Conservation (phyloP, 1,284 basidiomycete genomes). For the Cutaneotrichosporon cyanovorans region DNA sequence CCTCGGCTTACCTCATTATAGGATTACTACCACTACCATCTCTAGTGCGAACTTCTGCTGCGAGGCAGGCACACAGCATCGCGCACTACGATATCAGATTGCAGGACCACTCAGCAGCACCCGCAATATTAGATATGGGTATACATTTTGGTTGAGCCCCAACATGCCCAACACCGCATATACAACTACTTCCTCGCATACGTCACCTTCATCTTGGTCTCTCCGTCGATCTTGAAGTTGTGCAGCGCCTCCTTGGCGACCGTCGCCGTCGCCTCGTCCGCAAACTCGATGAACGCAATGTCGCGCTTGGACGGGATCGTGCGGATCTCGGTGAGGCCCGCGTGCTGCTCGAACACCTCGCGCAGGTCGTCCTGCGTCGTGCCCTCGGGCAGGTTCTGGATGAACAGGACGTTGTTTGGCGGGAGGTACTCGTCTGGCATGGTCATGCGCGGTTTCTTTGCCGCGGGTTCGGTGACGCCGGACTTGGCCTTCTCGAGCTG, state of each 20-base stretch:
- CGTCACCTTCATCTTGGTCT: constrained; percentile 15
- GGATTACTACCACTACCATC: too few species aligned
- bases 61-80: too few species aligned
- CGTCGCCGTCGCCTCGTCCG: constrained; percentile 80
- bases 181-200: constrained; percentile 10
- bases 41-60: too few species aligned
- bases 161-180: not conserved
- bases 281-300: constrained; percentile 92
- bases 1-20: too few species aligned
- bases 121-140: too few species aligned
- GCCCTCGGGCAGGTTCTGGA: constrained; percentile 88
- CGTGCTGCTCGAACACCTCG: constrained; percentile 83
- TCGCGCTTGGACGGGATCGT: constrained; percentile 92
- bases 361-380: constrained; percentile 81
- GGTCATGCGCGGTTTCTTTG: constrained; percentile 60
- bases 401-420: constrained; percentile 96
- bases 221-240: constrained; percentile 79
- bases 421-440: constrained; percentile 99
- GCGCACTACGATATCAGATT: too few species aligned
- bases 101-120: too few species aligned
- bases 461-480: constrained; percentile 39
- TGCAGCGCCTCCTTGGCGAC: constrained; percentile 88
- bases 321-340: constrained; percentile 88
- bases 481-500: constrained; percentile 69
- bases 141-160: too few species aligned